Conservation (phyloP, 2,329 filamentous ascomycete genomes). For the Pseudomassariella vexata region DNA sequence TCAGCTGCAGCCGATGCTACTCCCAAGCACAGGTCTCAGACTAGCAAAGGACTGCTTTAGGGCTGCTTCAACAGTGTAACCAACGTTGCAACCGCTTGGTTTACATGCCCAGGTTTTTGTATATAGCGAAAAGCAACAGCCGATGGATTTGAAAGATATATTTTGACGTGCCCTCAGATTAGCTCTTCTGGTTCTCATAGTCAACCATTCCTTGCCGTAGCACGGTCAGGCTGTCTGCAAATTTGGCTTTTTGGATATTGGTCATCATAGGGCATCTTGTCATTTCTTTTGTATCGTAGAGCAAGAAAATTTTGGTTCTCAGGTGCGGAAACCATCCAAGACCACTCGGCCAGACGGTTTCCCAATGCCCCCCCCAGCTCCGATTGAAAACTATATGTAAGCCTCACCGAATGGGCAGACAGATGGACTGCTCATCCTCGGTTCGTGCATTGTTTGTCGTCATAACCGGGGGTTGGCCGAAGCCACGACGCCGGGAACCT, state of each 20-base stretch:
- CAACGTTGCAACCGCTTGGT: no score
- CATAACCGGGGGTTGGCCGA: constrained; percentile 16
- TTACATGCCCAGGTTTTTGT: no score
- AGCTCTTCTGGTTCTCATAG: constrained; percentile 50
- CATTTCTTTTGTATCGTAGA: constrained; percentile 13
- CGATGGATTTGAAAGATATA: not conserved
- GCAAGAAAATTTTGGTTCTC: constrained; percentile 8
- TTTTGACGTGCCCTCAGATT: constrained; percentile 42
- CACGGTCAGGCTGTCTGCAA: constrained; percentile 40
- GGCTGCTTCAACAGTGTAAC: no score
- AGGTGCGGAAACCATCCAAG: constrained; percentile 7
- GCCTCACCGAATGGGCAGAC: constrained; percentile 18
- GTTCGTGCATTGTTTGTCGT: constrained; percentile 16
- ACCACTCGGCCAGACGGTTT: constrained; percentile 15
- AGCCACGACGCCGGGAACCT: constrained; percentile 1
- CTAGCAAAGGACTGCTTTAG: no score
- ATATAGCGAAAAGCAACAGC: not conserved
- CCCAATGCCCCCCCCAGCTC: constrained; percentile 33
- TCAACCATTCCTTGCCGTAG: constrained; percentile 31
- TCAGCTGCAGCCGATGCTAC: no score
- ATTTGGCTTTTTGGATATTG: constrained; percentile 52
- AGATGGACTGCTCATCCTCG: constrained; percentile 11
- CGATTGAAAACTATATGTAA: constrained; percentile 47
- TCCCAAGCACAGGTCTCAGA: no score
- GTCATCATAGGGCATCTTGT: constrained; percentile 43